Base-by-base conservation (phyloP, 192 early-diverging fungal species). In the Coemansia sp. region DNA sequence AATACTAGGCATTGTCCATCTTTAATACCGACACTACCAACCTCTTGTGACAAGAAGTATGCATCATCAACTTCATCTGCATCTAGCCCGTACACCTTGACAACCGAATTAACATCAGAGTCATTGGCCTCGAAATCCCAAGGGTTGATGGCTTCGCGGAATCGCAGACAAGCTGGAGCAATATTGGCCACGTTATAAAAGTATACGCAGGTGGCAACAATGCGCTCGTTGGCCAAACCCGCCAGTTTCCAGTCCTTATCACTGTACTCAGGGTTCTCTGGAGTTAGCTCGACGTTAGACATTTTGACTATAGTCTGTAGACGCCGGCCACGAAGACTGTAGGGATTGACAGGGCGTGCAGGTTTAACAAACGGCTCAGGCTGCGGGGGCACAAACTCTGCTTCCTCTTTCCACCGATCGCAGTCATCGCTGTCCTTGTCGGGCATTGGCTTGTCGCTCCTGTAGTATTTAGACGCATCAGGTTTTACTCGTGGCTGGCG, bases 251-350 rank as follows among this genome's bases (percentile, higher is more conserved):
- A 94, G 5, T 61, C 65, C 27, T 58, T 66, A 18, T 88, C 89
- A 3, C 72, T 57, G 64, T 87, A 90, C 1, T 38, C 64, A 0
- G 89, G 84, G 22, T 86, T 85, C 44, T 89, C 89, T n/a, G 89
- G 90, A 2, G 88, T 87, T 52, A 93, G 66, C 24, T 83, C 68
- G 52, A 92, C 89, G 70, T 83, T 88, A 46, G 90, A 88, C 73
- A 91, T 81, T 71, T 91, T 92, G 70, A 90, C 82, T 34, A 94
- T 92, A 16, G 88, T 88, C 64, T 90, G 87, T n/a, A 89, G 64
- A n/a, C 50, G 62, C 3, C 71, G 55, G 38, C 78, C 85, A 3
- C 62, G 55, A 11, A 89, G 64, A 15, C 70, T 75, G 40, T 68
- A 65, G 1, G 79, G 72, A 24, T 15, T 27, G 33, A 34, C 53